Evolutionary conservation across 1,284 basidiomycete species (phyloP).

Genomic region (Ceratobasidium sp.): DNA sequence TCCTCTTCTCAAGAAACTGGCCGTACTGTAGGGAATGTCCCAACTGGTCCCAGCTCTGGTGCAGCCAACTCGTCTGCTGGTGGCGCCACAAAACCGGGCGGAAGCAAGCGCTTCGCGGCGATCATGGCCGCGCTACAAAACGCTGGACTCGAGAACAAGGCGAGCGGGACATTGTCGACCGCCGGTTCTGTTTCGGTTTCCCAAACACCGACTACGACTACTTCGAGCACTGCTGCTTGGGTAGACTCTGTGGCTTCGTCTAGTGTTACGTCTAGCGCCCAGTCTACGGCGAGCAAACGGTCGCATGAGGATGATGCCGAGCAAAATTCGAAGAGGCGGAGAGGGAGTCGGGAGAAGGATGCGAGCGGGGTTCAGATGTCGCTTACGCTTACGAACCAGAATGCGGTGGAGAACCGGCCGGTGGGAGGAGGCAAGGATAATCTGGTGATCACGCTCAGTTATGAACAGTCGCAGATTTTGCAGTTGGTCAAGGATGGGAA

Average conservation of each 20-base stretch:
- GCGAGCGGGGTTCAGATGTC: conserved; percentile 29
- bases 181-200: conserved; percentile 1
- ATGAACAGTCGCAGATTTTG: conserved; percentile 86
- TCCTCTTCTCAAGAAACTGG: conserved; percentile 7
- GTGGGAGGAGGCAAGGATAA: conserved; percentile 49
- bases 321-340: conserved; percentile 28
- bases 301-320: conserved; percentile 17
- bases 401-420: conserved; percentile 19
- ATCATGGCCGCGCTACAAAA: conserved; percentile 38
- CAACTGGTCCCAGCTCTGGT: neutral
- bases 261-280: conserved; percentile 13
- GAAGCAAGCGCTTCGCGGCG: conserved; percentile 24
- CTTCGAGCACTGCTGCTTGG: conserved; percentile 6
- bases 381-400: conserved; percentile 29
- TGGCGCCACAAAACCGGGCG: neutral
- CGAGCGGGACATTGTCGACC: conserved; percentile 22
- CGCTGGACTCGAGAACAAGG: conserved; percentile 26
- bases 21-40: neutral
- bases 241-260: conserved; percentile 20
- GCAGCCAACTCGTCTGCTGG: neutral
- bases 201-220: neutral
- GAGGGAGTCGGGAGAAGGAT: conserved; percentile 16
- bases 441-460: conserved; percentile 65
- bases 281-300: conserved; percentile 19
- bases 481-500: conserved; percentile 75